Conservation (phyloP, 2,329 filamentous ascomycete species). For the Periconia digitata region DNA sequence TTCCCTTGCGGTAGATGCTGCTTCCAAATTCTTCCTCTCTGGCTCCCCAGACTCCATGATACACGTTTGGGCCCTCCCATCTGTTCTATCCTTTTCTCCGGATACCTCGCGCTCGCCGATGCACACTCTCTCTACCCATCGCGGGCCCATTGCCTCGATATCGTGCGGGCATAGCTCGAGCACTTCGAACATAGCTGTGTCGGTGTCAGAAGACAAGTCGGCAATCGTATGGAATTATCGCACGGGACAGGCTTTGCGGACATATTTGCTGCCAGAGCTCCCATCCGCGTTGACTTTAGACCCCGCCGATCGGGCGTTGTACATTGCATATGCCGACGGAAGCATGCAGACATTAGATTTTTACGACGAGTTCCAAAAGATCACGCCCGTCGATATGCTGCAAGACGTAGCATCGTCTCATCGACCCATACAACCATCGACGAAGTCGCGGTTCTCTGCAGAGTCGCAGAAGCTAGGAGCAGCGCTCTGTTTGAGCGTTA, state of each 20-base stretch:
- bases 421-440: constrained; percentile 50
- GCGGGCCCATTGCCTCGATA: constrained; percentile 69
- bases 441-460: constrained; percentile 48
- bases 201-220: constrained; percentile 81
- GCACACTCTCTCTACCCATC: constrained; percentile 75
- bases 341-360: constrained; percentile 80
- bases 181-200: constrained; percentile 79
- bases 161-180: constrained; percentile 66
- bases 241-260: constrained; percentile 74
- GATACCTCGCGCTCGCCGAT: constrained; percentile 65
- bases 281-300: constrained; percentile 77
- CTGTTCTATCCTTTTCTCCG: constrained; percentile 66
- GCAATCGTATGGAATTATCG: constrained; percentile 93
- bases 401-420: constrained; percentile 59
- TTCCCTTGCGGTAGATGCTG: constrained; percentile 69
- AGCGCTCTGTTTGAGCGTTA: constrained; percentile 69
- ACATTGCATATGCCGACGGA: constrained; percentile 77
- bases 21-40: constrained; percentile 72
- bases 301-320: constrained; percentile 79
- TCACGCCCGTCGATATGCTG: constrained; percentile 43
- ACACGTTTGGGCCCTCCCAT: constrained; percentile 84
- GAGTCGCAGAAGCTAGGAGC: constrained; percentile 66
- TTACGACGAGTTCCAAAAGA: constrained; percentile 53
- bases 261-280: constrained; percentile 73
- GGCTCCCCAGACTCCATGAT: constrained; percentile 86